Evolutionary conservation across 371 early-diverging fungal genomes (phyloP).

Genomic region (Capillidium heterosporum): DNA sequence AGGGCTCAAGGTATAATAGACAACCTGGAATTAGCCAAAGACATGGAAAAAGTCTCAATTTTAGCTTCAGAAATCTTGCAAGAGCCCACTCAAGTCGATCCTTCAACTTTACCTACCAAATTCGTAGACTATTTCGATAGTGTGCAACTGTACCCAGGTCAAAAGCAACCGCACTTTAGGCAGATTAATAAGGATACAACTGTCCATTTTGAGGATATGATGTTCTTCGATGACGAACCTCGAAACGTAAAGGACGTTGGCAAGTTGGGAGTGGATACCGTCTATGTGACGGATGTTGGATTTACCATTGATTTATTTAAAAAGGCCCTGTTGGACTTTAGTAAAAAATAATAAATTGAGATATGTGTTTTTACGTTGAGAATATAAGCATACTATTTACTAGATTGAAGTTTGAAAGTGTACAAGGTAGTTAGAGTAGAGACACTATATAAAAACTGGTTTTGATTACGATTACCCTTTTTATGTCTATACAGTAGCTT

Average conservation of each 20-base stretch:
- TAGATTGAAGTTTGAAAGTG: no score
- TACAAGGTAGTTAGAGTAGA: no score
- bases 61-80: no score
- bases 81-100: background rate
- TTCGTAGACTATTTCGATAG: constrained; percentile 16
- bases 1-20: constrained; percentile 6
- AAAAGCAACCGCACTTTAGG: constrained; percentile 22
- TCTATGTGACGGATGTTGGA: background rate
- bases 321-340: no score
- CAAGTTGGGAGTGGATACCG: background rate
- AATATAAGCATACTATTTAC: no score
- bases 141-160: constrained; percentile 22
- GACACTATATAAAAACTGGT: no score
- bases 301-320: no score
- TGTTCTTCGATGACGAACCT: constrained; percentile 35
- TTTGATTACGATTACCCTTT: no score
- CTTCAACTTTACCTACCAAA: background rate
- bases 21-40: background rate
- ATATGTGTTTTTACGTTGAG: no score
- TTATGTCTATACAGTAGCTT: no score
- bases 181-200: constrained; percentile 16
- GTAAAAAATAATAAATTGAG: no score
- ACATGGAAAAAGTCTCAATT: background rate
- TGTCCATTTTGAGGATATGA: constrained; percentile 23
- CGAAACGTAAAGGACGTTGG: constrained; percentile 17